Conservation (phyloP, 1,284 basidiomycete species). For the Ustilago hordei region DNA sequence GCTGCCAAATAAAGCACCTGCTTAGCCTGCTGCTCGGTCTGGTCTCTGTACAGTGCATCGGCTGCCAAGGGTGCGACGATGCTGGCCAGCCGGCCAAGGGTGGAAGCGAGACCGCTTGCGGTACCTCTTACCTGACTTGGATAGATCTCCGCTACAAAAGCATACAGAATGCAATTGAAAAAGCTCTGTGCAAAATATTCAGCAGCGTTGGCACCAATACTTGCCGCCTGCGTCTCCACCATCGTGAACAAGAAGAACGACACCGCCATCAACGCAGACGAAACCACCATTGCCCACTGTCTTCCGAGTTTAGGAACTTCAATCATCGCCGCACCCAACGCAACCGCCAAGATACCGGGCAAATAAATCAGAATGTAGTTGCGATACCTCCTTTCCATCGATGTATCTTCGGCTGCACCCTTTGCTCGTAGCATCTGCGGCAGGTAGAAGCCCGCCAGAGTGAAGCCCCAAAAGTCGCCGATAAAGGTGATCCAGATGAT, state of each 20-base stretch:
- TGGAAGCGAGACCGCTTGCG: constrained; percentile 69
- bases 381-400: constrained; percentile 70
- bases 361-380: constrained; percentile 61
- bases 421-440: constrained; percentile 69
- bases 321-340: constrained; percentile 69
- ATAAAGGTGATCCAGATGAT: constrained; percentile 64
- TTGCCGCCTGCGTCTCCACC: constrained; percentile 54
- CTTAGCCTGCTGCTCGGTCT: constrained; percentile 39
- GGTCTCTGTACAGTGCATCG: constrained; percentile 76
- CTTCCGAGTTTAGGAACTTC: constrained; percentile 70
- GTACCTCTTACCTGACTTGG: constrained; percentile 70
- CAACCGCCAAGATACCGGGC: constrained; percentile 50
- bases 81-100: constrained; percentile 69
- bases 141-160: constrained; percentile 71
- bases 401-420: constrained; percentile 64
- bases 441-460: constrained; percentile 70
- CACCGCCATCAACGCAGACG: constrained; percentile 69
- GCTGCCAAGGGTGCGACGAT: constrained; percentile 70
- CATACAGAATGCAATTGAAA: constrained; percentile 71
- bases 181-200: constrained; percentile 70
- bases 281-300: constrained; percentile 71
- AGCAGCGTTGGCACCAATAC: constrained; percentile 67
- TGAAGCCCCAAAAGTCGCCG: constrained; percentile 70
- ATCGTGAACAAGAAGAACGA: constrained; percentile 71
- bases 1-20: constrained; percentile 59